A percentile compares a stretch with the other conserved stretches of the same genome.
Evolutionary conservation across 2,329 filamentous ascomycete species (phyloP).

Genomic region (Exophiala calicioides): DNA sequence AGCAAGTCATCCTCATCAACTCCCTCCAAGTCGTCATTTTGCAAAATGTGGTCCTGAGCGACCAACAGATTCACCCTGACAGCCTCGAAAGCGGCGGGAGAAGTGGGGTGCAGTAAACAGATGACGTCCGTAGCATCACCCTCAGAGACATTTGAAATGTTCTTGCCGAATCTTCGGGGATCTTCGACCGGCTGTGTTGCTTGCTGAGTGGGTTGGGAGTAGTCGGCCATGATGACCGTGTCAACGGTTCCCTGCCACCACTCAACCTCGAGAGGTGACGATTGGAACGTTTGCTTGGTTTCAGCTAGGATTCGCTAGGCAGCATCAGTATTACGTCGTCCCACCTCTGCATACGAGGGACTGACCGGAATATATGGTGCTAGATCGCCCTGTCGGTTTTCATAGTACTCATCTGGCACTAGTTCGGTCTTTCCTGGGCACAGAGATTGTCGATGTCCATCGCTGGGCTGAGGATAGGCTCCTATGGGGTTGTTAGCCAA

Average conservation of each 20-base stretch:
- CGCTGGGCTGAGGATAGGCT: background rate
- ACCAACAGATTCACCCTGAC: constrained; percentile 58
- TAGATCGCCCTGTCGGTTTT: constrained; percentile 9
- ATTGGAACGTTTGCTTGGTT: background rate
- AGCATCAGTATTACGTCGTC: background rate
- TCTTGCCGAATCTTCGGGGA: constrained; percentile 73
- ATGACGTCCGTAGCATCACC: constrained; percentile 85
- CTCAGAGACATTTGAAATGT: constrained; percentile 79
- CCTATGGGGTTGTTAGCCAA: constrained; percentile 12
- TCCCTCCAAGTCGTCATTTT: constrained; percentile 46
- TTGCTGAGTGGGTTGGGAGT: constrained; percentile 53
- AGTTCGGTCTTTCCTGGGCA: constrained; percentile 4
- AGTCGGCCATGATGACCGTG: constrained; percentile 33
- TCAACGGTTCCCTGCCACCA: constrained; percentile 3
- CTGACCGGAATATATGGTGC: constrained; percentile 11
- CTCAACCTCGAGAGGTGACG: background rate
- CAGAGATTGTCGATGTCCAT: constrained; percentile 4
- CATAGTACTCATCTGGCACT: constrained; percentile 14
- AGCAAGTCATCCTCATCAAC: constrained; percentile 44
- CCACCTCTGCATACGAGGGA: background rate
- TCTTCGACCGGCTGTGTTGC: constrained; percentile 81
- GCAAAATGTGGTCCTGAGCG: constrained; percentile 63
- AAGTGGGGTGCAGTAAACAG: constrained; percentile 80
- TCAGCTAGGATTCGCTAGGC: background rate
- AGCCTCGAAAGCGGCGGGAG: constrained; percentile 69